Evolutionary conservation across 2,329 filamentous ascomycete species (phyloP).

Genomic region (Xylariaceae sp.): DNA sequence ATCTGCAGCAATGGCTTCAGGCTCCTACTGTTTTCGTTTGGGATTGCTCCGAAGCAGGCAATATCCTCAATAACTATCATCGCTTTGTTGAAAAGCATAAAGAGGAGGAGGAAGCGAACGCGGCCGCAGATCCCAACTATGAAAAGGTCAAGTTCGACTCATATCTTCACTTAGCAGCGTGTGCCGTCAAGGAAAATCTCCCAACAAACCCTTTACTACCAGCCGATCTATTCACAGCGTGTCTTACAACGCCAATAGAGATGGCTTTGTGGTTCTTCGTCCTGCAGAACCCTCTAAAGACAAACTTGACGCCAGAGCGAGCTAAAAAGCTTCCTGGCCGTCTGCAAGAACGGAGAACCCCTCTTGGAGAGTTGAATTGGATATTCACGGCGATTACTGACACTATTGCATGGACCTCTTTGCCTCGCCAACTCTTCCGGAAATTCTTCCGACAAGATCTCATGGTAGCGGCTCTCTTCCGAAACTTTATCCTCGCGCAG

Average conservation of each 20-base stretch:
- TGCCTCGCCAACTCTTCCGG: conserved; percentile 89
- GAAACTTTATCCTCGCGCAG: conserved; percentile 94
- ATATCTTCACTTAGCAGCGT: conserved; percentile 90
- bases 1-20: conserved; percentile 93
- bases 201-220: conserved; percentile 93
- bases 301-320: conserved; percentile 75
- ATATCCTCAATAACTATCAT: conserved; percentile 94
- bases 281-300: conserved; percentile 80
- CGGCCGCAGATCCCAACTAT: conserved; percentile 80
- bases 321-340: conserved; percentile 89
- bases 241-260: conserved; percentile 94
- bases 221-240: conserved; percentile 94
- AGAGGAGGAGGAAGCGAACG: conserved; percentile 79
- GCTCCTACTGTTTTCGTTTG: conserved; percentile 97
- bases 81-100: conserved; percentile 95
- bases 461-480: conserved; percentile 97
- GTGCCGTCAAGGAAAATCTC: conserved; percentile 86
- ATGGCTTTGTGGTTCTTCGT: conserved; percentile 98
- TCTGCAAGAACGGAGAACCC: conserved; percentile 89
- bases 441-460: conserved; percentile 97
- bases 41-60: conserved; percentile 95
- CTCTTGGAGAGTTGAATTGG: conserved; percentile 96
- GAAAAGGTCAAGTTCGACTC: conserved; percentile 73
- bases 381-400: conserved; percentile 99
- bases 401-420: conserved; percentile 96